Conservation (phyloP, 139 green algal species). For the Marvania coccoides region DNA sequence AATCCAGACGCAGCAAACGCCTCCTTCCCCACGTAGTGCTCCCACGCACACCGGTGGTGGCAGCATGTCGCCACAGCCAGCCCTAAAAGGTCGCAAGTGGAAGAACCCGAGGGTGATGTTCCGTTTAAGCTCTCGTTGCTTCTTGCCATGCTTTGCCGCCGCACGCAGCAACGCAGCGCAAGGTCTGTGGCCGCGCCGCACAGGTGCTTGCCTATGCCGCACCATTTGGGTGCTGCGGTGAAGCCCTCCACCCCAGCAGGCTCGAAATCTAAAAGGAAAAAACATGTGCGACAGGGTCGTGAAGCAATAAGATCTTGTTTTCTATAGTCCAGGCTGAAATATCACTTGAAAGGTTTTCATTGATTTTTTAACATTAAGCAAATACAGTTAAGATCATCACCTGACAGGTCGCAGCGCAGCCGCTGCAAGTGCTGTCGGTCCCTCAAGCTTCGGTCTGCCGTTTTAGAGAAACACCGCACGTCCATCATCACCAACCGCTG, state of each 20-base stretch:
- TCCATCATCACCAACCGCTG: slow-evolving; percentile 32
- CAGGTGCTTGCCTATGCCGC: slow-evolving; percentile 67
- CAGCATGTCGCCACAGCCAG: slow-evolving; percentile 72
- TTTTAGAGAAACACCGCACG: slow-evolving; percentile 22
- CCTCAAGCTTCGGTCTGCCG: slow-evolving; percentile 30
- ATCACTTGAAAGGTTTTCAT: too few species aligned
- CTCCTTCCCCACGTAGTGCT: slow-evolving; percentile 53
- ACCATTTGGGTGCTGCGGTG: slow-evolving; percentile 23
- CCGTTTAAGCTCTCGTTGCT: neutral
- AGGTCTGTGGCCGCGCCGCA: slow-evolving; percentile 76
- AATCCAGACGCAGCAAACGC: slow-evolving; percentile 47
- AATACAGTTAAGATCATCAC: too few species aligned
- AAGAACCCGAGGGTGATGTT: too few species aligned
- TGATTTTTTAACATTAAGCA: too few species aligned
- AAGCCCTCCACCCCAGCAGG: slow-evolving; percentile 1
- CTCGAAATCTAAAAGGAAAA: slow-evolving; percentile 54
- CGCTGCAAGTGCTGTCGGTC: slow-evolving; percentile 34
- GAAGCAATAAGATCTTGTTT: too few species aligned
- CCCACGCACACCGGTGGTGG: slow-evolving; percentile 76
- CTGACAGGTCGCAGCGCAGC: slow-evolving; percentile 51
- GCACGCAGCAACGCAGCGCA: slow-evolving; percentile 39
- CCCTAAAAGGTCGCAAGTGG: slow-evolving; percentile 22
- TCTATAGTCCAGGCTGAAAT: too few species aligned
- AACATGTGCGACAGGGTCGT: too few species aligned
- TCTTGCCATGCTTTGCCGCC: neutral